phyloP scores from a whole-genome alignment of 148 eudicot species.

The Vaccinium myrtillus region DNA sequence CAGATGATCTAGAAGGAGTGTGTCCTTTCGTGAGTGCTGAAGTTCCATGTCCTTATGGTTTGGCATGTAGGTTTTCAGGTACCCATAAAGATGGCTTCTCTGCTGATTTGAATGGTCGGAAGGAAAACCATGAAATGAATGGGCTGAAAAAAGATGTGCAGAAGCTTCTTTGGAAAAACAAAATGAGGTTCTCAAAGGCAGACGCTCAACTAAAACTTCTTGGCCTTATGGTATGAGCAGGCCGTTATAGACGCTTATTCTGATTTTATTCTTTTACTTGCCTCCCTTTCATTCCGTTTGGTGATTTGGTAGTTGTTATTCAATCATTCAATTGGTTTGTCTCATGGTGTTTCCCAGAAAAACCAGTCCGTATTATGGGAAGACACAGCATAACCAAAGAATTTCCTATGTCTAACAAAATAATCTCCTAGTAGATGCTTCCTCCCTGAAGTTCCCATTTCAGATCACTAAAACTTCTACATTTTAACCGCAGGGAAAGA shows the following conservation, averaged over 20 bases:
- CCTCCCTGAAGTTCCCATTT: neutral
- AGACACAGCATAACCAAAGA: neutral
- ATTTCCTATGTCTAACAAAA: neutral
- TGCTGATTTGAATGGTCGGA: slow-evolving; percentile 31
- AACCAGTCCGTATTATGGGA: neutral
- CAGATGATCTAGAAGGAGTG: slow-evolving; percentile 73
- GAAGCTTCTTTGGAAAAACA: slow-evolving; percentile 93
- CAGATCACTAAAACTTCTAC: neutral
- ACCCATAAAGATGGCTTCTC: slow-evolving; percentile 54
- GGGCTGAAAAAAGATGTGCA: slow-evolving; percentile 82
- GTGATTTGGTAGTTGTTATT: neutral
- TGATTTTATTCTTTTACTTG: slow-evolving; percentile 2
- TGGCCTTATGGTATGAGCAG: slow-evolving; percentile 58
- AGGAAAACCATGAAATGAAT: slow-evolving; percentile 55
- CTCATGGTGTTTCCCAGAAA: neutral
- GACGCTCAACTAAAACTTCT: slow-evolving; percentile 76
- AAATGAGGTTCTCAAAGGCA: slow-evolving; percentile 77
- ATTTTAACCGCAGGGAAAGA: slow-evolving; percentile 41
- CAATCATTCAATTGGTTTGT: neutral
- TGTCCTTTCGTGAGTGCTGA: slow-evolving; percentile 65
- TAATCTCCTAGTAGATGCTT: neutral
- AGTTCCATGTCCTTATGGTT: slow-evolving; percentile 76
- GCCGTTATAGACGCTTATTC: neutral
- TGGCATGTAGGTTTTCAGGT: slow-evolving; percentile 73
- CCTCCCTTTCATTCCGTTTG: neutral